Base-by-base conservation (phyloP, 805 yeast genomes). In the Yamadazyma ubonensis region DNA sequence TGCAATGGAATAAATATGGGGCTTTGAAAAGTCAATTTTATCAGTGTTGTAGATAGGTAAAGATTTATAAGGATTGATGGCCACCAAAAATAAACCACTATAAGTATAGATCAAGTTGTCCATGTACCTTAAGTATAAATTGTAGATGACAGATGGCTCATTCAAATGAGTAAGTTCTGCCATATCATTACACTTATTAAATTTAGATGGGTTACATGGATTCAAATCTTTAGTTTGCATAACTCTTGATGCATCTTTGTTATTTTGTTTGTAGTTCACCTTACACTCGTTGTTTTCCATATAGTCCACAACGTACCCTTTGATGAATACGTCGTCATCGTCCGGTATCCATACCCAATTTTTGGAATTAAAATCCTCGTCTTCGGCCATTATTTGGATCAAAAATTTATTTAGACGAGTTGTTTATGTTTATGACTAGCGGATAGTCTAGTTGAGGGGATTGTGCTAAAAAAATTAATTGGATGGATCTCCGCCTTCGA, bases 71-170 rank as follows among this genome's bases (percentile, higher is more conserved):
- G 99, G 99, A 54, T 93, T 93, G 36, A 93, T 81, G 0, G 99
- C 97, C 10, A 93, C 99, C 48, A 93, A 70, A 54, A 93, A 93
- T 6, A 93, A 75, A 4, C 99, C 99, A 0, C 97, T 90, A 57
- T 89, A 89, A 0, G 99, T 93, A 64, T 91, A 88, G 36, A 93
- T 90, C 53, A 76, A 56, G 57, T 88, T 95, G 46, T 81, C 83
- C 43, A 67, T 59, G 61, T 90, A 93, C 52, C 99, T 75, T 36
- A 81, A 65, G 50, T 80, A 77, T 46, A 93, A 62, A 58, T 93
- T 93, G 63, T 88, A 75, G 7, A 93, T 76, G n/a, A 93, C 98
- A 0, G 96, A 85, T 0, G 99, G 96, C 58, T 93, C 99, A 59
- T 91, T 93, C 45, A 93, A 70, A 60, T 83, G 88, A 0, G 99